A percentile compares a stretch with the other conserved stretches of the same genome.
phyloP scores from a whole-genome alignment of 2,329 filamentous ascomycete species.

The Aschersonia sp. region DNA sequence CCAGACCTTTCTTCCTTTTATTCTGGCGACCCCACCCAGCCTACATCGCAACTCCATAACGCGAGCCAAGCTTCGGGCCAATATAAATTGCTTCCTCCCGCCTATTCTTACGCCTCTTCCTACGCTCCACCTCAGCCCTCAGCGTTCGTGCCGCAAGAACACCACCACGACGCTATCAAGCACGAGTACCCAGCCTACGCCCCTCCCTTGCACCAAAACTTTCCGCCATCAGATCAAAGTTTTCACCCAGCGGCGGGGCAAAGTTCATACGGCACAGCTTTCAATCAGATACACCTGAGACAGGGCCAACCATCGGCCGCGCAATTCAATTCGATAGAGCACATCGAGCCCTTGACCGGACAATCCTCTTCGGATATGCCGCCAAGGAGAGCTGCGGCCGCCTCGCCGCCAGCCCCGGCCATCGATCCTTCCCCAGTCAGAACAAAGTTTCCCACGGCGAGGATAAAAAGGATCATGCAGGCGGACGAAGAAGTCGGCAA shows the following conservation, averaged over 20 bases:
- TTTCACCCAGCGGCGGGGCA: too few species aligned
- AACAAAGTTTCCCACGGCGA: conserved; percentile 91
- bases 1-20: conserved; percentile 45
- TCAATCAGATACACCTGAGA: neutral
- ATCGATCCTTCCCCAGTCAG: conserved; percentile 59
- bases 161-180: conserved; percentile 4
- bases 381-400: conserved; percentile 13
- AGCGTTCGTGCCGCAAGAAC: conserved; percentile 10
- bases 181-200: conserved; percentile 11
- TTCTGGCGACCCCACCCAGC: conserved; percentile 18
- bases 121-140: conserved; percentile 14
- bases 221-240: neutral
- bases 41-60: conserved; percentile 7
- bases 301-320: neutral
- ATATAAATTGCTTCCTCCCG: conserved; percentile 18
- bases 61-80: conserved; percentile 10
- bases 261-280: too few species aligned
- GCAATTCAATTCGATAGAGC: neutral
- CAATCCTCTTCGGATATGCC: conserved; percentile 16
- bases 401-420: conserved; percentile 18
- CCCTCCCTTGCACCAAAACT: conserved; percentile 8
- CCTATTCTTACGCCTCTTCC: conserved; percentile 12
- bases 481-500: conserved; percentile 97
- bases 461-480: conserved; percentile 99
- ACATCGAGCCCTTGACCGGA: conserved; percentile 1